Conservation (phyloP, 306 rosid genomes). For the Rosa rugosa region DNA sequence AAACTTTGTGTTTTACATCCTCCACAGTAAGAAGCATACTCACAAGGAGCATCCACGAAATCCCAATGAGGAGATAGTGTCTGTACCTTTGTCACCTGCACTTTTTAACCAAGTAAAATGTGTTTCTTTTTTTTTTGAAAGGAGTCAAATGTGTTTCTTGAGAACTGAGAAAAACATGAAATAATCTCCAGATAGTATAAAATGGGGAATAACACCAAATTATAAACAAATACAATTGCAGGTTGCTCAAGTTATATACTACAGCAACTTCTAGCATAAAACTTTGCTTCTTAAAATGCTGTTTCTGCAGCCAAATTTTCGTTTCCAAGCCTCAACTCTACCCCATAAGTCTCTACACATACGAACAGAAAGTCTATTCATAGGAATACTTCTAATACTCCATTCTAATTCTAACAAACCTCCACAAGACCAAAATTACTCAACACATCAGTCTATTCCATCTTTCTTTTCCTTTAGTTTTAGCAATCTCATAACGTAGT, state of each 20-base stretch:
- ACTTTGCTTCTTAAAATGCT: not conserved
- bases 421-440: not conserved
- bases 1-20: conserved; percentile 91
- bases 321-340: not conserved
- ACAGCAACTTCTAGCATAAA: not conserved
- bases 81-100: conserved; percentile 72
- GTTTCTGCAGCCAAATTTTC: not conserved
- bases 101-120: not conserved
- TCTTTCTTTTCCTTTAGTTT: not conserved
- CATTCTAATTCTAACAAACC: not conserved
- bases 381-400: not conserved
- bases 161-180: not conserved
- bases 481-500: not conserved
- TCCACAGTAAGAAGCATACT: conserved; percentile 83
- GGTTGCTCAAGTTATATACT: not conserved
- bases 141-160: not conserved
- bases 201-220: not conserved
- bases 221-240: not conserved
- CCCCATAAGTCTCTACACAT: too few species aligned
- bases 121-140: too few species aligned
- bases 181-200: too few species aligned
- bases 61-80: conserved; percentile 81
- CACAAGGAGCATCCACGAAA: conserved; percentile 85
- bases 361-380: not conserved
- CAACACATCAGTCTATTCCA: not conserved